phyloP scores from a whole-genome alignment of 257 asterid genomes.

The Ilex aquifolium region DNA sequence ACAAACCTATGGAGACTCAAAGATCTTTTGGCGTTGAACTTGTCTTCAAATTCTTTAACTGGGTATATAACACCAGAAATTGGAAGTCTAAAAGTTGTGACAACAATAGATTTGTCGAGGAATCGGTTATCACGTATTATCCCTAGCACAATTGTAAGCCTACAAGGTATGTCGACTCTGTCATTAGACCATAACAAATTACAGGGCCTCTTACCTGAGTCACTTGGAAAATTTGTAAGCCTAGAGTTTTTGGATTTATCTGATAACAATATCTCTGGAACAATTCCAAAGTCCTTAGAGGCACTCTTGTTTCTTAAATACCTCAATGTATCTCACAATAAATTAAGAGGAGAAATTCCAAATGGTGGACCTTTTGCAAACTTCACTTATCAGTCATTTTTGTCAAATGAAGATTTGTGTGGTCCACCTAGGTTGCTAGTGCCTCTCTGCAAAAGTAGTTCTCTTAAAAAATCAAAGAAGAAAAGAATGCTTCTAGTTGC shows the following conservation, averaged over 20 bases:
- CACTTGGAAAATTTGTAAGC: constrained; percentile 7
- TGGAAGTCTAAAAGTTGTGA: constrained; percentile 13
- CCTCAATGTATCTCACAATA: constrained; percentile 18
- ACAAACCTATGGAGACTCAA: constrained; percentile 18
- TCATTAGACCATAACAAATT: constrained; percentile 20
- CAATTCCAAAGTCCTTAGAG: constrained; percentile 24
- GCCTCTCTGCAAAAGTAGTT: constrained; percentile 14
- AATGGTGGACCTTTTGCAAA: constrained; percentile 16
- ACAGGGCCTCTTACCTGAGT: constrained; percentile 22
- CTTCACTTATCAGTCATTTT: constrained; percentile 15
- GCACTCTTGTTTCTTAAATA: constrained; percentile 4
- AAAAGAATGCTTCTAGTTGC: not conserved
- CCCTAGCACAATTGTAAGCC: constrained; percentile 13
- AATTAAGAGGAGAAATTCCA: constrained; percentile 24
- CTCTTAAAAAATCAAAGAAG: not conserved
- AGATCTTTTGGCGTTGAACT: constrained; percentile 13
- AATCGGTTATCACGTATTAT: constrained; percentile 27
- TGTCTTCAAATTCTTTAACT: constrained; percentile 21
- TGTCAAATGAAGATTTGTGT: constrained; percentile 19
- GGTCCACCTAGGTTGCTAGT: constrained; percentile 10
- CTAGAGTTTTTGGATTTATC: constrained; percentile 21
- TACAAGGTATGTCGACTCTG: constrained; percentile 10
- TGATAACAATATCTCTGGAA: constrained; percentile 18
- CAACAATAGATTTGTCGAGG: constrained; percentile 18
- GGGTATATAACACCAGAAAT: constrained; percentile 19